Base-by-base conservation (phyloP, 164 flowering plant species). In the Tinospora cordifolia region DNA sequence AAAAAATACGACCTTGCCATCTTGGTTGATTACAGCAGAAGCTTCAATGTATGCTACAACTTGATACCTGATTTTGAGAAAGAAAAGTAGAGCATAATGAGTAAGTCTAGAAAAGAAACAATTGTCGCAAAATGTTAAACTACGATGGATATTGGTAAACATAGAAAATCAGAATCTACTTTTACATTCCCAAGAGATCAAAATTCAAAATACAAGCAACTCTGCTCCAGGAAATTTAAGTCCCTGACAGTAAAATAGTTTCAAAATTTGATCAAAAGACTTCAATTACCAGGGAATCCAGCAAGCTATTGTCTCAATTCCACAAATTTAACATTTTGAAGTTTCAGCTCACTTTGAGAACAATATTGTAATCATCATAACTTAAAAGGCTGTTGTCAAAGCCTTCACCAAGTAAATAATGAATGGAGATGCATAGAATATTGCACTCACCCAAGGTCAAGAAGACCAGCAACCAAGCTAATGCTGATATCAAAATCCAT, bases 21-120 rank as follows among this genome's bases (percentile, higher is more conserved):
- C 98, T 84, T 94, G 99, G 78, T 94, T 90, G 68, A 94, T 94
- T 54, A 82, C 79, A 58, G 99, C 99, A 74, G 98, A 90, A 75
- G 97, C 99, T 85, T 92, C 98, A 78, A 94, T 90, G 78, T 92
- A 94, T 46, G 98, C 97, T n/a, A 88, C 94, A 65, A 94, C 98
- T 77, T 88, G 94, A 79, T 94, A 94, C 88, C 99, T 94, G 82
- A 75, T 51, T 78, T 70, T 66, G 75, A 19, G 66, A 9, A 21
- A 15, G 41, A 25, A 38, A 51, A 30, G 30, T 41, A 51, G 24
- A 54, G 17, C 71, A 77, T 54, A 51, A 14, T 39, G 1, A 17
- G 24, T n/a, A 46, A 21, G 12, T 63, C 11, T 67, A 17, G 47
- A 38, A 67, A 22, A 57, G n/a, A 58, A 69, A 8, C 4, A 70